Percentiles rank a stretch among this genome's conserved stretches.
These are phyloP conservation scores for Dictyostelium firmibasis DNA, from an alignment of 78 protist genomes.

Conservation along the genomic window DNA sequence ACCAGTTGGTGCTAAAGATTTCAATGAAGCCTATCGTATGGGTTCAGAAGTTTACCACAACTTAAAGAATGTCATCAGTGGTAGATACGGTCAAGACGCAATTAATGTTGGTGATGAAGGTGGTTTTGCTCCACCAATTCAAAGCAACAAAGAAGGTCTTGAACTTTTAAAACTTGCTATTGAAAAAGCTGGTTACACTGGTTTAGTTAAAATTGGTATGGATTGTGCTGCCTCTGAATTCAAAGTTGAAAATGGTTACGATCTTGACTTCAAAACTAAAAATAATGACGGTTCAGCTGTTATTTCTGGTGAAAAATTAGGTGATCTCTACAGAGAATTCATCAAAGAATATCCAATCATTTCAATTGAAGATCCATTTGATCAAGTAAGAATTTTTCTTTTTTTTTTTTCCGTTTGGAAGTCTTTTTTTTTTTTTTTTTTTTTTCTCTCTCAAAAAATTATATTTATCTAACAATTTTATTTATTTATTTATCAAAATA, in stretches of 20 bases:
- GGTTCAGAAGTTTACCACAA: conserved; percentile 98
- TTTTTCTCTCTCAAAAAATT: neutral
- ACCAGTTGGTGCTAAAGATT: conserved; percentile 93
- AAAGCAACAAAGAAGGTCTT: conserved; percentile 95
- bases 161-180: conserved; percentile 95
- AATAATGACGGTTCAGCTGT: conserved; percentile 81
- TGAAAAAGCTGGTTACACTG: conserved; percentile 97
- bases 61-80: conserved; percentile 93
- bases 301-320: conserved; percentile 76
- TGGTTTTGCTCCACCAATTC: conserved; percentile 99
- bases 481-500: neutral
- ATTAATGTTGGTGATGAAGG: conserved; percentile 99
- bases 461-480: too few species aligned
- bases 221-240: conserved; percentile 99
- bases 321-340: conserved; percentile 75
- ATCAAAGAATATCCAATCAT: conserved; percentile 87
- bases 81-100: conserved; percentile 90
- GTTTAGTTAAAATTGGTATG: conserved; percentile 93
- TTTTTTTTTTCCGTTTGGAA: too few species aligned
- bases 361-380: conserved; percentile 99
- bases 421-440: too few species aligned
- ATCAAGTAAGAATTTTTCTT: conserved; percentile 82
- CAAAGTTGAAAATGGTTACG: conserved; percentile 92
- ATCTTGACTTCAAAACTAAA: conserved; percentile 97
- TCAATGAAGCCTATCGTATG: conserved; percentile 96